A percentile compares a stretch with the other conserved stretches of the same genome.
These are phyloP conservation scores for Russula foetens DNA, from an alignment of 768 basidiomycete genomes.

Conservation along the genomic window DNA sequence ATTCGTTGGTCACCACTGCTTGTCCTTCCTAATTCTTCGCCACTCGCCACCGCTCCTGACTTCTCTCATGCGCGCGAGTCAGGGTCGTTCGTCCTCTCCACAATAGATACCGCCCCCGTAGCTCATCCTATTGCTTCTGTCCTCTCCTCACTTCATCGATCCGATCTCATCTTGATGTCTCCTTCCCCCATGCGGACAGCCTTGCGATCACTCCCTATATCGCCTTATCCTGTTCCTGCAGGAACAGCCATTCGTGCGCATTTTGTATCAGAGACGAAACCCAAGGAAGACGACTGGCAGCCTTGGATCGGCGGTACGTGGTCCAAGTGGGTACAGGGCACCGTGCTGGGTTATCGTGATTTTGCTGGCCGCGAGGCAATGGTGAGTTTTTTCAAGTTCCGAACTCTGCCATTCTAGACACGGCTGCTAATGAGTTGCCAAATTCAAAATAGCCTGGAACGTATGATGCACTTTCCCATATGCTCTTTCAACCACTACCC, in stretches of 20 bases:
- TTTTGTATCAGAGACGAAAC: conserved; percentile 40
- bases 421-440: neutral
- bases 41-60: conserved; percentile 1
- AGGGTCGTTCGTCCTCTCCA: conserved; percentile 39
- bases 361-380: conserved; percentile 48
- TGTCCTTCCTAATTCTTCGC: conserved; percentile 11
- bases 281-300: conserved; percentile 32
- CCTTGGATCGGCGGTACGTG: conserved; percentile 48
- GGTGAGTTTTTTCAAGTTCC: conserved; percentile 29
- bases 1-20: conserved; percentile 31
- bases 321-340: conserved; percentile 46
- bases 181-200: conserved; percentile 16
- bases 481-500: conserved; percentile 47
- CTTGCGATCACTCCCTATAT: conserved; percentile 46
- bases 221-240: conserved; percentile 48
- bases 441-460: conserved; percentile 46
- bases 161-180: conserved; percentile 45
- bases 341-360: conserved; percentile 50
- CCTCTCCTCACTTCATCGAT: conserved; percentile 49
- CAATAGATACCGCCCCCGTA: conserved; percentile 24
- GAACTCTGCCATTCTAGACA: neutral
- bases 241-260: conserved; percentile 44
- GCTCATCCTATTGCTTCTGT: conserved; percentile 35
- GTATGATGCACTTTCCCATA: conserved; percentile 53
- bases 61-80: conserved; percentile 13